Evolutionary conservation across 257 asterid genomes (phyloP).

Genomic region (Knoxia roxburghii): DNA sequence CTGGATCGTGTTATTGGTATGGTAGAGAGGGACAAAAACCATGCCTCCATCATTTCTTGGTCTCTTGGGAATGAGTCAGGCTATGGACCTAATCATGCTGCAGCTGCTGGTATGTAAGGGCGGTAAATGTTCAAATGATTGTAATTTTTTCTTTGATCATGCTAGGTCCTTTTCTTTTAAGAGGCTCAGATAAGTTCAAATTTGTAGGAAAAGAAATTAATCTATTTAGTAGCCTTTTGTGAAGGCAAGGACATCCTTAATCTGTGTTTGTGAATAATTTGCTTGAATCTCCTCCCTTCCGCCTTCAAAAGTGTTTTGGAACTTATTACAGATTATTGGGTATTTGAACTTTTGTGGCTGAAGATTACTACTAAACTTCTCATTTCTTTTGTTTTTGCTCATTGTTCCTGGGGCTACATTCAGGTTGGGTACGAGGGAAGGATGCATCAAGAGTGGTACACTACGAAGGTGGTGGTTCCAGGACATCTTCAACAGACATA

Average conservation of each 20-base stretch:
- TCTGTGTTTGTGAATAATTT: neutral
- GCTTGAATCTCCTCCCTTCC: neutral
- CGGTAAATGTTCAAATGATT: neutral
- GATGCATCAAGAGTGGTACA: conserved; percentile 83
- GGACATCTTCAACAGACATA: conserved; percentile 88
- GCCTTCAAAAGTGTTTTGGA: neutral
- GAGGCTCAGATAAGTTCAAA: neutral
- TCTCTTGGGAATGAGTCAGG: conserved; percentile 92
- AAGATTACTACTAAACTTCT: neutral
- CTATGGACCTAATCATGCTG: conserved; percentile 93
- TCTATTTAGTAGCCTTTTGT: neutral
- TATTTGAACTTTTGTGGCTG: neutral
- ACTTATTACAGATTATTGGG: neutral
- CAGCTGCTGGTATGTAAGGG: conserved; percentile 68
- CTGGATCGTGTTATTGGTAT: conserved; percentile 89
- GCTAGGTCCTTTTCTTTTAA: neutral
- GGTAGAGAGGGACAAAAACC: conserved; percentile 99
- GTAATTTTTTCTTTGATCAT: neutral
- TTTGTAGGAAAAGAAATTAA: neutral
- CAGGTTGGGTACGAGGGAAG: conserved; percentile 90
- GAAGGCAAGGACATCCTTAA: neutral
- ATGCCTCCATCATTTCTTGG: conserved; percentile 87
- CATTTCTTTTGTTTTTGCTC: neutral
- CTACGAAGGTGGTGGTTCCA: conserved; percentile 95
- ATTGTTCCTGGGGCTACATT: conserved; percentile 4